Conservation (phyloP, 192 early-diverging fungal species). For the Gaertneriomyces semiglobifer region DNA sequence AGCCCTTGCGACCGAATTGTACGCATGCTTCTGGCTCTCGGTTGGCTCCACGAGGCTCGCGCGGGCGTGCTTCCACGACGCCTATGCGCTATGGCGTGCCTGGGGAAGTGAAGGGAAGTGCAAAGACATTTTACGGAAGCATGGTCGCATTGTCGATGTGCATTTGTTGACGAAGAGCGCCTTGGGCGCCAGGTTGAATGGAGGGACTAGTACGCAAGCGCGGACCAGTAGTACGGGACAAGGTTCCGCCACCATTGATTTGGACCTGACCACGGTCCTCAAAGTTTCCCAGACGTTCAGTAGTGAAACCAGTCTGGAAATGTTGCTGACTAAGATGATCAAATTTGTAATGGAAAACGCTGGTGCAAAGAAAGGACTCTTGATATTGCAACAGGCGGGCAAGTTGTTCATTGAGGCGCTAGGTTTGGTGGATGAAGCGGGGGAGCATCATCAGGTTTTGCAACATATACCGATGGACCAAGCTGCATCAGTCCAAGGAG, state of each 20-base stretch:
- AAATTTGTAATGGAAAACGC: constrained; percentile 47
- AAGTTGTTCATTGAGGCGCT: constrained; percentile 38
- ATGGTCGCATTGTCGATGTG: constrained; percentile 13
- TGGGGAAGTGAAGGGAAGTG: constrained; percentile 44
- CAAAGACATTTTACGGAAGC: constrained; percentile 22
- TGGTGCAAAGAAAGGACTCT: constrained; percentile 43
- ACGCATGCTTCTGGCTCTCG: constrained; percentile 35
- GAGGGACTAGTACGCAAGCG: too few species aligned
- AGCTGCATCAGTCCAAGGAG: constrained; percentile 21
- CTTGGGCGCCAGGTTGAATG: not conserved
- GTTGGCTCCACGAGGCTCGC: constrained; percentile 35
- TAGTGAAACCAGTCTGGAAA: constrained; percentile 46
- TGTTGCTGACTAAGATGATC: constrained; percentile 42
- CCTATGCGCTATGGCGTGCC: constrained; percentile 37
- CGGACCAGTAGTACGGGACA: constrained; percentile 18
- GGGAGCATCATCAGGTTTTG: constrained; percentile 29
- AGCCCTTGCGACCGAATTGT: constrained; percentile 39
- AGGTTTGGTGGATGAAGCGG: constrained; percentile 30
- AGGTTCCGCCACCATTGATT: constrained; percentile 28
- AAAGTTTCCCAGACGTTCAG: constrained; percentile 48
- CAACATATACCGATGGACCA: constrained; percentile 30
- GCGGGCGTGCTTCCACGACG: constrained; percentile 33
- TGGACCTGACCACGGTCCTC: constrained; percentile 51
- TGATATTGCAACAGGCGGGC: constrained; percentile 34
- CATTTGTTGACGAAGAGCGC: constrained; percentile 3